These are phyloP conservation scores for Quercus parvula DNA, from an alignment of 306 rosid genomes.

Conservation along the genomic window DNA sequence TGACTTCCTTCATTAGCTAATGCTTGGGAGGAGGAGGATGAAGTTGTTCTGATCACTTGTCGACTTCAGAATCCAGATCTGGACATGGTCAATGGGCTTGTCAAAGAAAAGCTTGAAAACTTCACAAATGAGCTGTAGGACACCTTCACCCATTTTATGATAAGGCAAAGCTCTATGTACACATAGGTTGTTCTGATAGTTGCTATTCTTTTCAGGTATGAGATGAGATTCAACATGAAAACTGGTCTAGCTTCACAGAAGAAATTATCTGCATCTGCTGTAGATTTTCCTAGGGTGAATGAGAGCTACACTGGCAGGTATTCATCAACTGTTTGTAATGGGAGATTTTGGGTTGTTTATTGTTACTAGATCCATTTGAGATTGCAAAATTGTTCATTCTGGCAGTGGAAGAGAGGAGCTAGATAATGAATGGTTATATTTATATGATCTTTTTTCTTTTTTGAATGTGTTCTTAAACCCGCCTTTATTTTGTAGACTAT, in stretches of 20 bases:
- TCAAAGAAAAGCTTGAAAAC: conserved; percentile 74
- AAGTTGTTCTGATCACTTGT: conserved; percentile 86
- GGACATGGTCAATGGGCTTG: conserved; percentile 60
- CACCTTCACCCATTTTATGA: conserved; percentile 9
- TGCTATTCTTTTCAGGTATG: conserved; percentile 56
- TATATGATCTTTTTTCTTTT: neutral
- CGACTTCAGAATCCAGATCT: conserved; percentile 72
- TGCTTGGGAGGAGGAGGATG: conserved; percentile 99
- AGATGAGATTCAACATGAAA: conserved; percentile 88
- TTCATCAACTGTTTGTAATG: neutral
- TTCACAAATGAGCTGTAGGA: conserved; percentile 79
- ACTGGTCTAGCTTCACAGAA: conserved; percentile 74
- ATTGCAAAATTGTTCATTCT: neutral
- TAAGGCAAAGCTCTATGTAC: conserved; percentile 3
- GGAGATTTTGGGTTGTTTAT: conserved; percentile 1
- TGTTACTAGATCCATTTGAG: neutral
- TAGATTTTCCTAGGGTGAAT: conserved; percentile 94
- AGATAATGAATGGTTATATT: neutral
- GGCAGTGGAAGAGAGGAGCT: neutral
- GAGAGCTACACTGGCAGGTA: conserved; percentile 96
- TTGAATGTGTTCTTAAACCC: neutral
- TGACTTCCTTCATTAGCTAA: conserved; percentile 48
- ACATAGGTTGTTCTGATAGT: conserved; percentile 12
- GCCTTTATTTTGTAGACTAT: neutral
- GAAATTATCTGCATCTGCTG: conserved; percentile 67